Conservation (phyloP, 441 rosid species). For the Jatropha multifida region DNA sequence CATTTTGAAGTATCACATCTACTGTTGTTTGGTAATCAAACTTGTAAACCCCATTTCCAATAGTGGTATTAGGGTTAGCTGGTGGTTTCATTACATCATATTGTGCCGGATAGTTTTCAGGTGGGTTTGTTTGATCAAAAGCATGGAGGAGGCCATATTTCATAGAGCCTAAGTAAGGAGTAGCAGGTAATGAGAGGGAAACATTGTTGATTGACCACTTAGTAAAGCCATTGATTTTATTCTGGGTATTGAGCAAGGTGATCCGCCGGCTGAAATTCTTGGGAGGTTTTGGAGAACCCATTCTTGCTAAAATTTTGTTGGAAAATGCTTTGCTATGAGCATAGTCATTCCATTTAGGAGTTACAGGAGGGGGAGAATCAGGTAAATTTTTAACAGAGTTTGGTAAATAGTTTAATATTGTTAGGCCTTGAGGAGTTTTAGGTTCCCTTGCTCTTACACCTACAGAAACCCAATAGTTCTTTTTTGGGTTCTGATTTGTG, state of each 20-base stretch:
- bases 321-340: slow-evolving; percentile 48
- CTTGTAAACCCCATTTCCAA: slow-evolving; percentile 53
- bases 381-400: slow-evolving; percentile 40
- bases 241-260: slow-evolving; percentile 70
- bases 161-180: slow-evolving; percentile 79
- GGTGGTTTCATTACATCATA: slow-evolving; percentile 57
- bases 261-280: slow-evolving; percentile 34
- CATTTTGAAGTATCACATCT: slow-evolving; percentile 75
- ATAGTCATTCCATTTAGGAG: slow-evolving; percentile 67
- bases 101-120: slow-evolving; percentile 33
- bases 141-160: slow-evolving; percentile 38
- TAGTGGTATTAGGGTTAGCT: slow-evolving; percentile 41
- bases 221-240: slow-evolving; percentile 40
- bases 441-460: slow-evolving; percentile 68
- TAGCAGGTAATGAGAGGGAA: slow-evolving; percentile 49
- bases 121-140: slow-evolving; percentile 43
- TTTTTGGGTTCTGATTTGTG: slow-evolving; percentile 47
- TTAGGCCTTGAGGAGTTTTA: slow-evolving; percentile 50
- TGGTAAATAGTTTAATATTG: slow-evolving; percentile 52
- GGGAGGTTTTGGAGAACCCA: slow-evolving; percentile 50
- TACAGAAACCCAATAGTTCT: slow-evolving; percentile 60
- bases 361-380: slow-evolving; percentile 44
- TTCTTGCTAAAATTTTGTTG: slow-evolving; percentile 24
- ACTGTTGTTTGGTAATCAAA: slow-evolving; percentile 42
- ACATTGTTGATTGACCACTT: slow-evolving; percentile 83